These are phyloP conservation scores for Tolypocladium tundrense DNA, from an alignment of 2,329 filamentous ascomycete genomes.

Conservation along the genomic window DNA sequence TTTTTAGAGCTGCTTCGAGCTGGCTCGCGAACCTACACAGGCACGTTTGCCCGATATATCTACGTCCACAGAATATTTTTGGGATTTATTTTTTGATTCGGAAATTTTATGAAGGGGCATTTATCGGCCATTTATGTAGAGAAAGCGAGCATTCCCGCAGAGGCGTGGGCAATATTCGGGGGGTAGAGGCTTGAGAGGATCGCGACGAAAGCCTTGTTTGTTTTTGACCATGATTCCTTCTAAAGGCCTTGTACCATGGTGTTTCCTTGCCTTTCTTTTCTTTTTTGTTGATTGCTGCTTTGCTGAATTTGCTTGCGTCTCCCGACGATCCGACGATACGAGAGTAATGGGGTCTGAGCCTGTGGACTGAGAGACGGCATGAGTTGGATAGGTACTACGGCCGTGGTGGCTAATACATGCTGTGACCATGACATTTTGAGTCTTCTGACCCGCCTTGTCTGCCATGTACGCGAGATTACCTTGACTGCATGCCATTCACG, in stretches of 20 bases:
- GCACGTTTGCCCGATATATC: neutral
- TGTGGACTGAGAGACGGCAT: neutral
- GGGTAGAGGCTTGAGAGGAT: neutral
- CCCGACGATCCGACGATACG: neutral
- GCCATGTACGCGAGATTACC: no score
- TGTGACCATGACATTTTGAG: neutral
- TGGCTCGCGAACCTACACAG: neutral
- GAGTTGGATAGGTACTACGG: neutral
- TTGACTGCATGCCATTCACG: neutral
- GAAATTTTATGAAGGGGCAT: neutral
- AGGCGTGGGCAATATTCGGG: neutral
- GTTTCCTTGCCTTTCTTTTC: no score
- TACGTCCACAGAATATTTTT: neutral
- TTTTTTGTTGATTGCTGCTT: neutral
- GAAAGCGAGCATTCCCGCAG: neutral
- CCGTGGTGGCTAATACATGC: neutral
- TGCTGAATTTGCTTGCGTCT: neutral
- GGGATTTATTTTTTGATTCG: neutral
- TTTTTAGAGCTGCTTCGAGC: neutral
- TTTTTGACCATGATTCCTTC: neutral
- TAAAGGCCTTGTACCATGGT: neutral
- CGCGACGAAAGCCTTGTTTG: neutral
- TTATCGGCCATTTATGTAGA: neutral
- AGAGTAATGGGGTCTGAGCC: neutral
- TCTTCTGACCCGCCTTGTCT: neutral